Base-by-base conservation (phyloP, 2,329 filamentous ascomycete species). In the Curvularia lunata region DNA sequence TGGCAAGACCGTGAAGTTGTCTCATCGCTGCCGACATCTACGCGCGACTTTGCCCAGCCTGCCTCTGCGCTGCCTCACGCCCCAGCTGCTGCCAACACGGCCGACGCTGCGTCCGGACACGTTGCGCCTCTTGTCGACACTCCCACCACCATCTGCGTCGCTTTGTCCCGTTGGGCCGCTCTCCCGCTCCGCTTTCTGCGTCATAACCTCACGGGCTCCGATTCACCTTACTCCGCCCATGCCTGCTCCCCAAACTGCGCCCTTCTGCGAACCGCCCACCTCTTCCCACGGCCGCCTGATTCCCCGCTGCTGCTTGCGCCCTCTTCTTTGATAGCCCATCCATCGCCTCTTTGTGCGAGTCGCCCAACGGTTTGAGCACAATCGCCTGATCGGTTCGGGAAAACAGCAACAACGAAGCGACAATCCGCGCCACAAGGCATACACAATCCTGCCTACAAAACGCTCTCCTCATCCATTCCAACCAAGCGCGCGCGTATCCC, bases 371-470 rank as follows among this genome's bases (percentile, higher is more conserved):
- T 62, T 66, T 66, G 58, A 51, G 48, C 37, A 54, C 59, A 64
- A 64, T 57, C 54, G 50, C 21, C 42, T 27, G 40, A 46, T 56
- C 43, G 42, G 61, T 59, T 59, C 54, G 54, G 56, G 54, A 43
- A 54, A 65, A 57, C 56, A 40, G 48, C 61, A 47, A 64, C 57
- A 64, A 63, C 55, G 52, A 54, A 43, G 54, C 54, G 54, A 57
- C 62, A 64, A 64, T 61, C 56, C 42, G 49, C 43, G 50, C 25
- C 19, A 40, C 21, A 27, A 42, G 9, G 25, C 52, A 38, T 65
- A 66, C 59, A 66, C 62, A 62, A 60, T 34, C 43, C 52, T 45
- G 50, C 51, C 54, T 12, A 21, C 27, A 27, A 21, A 27, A 21
- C 46, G 57, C 55, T 38, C 48, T 45, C 43, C 13, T 43, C 25